Evolutionary conservation across 352 stramenopile genomes (phyloP).

Genomic region (Phytophthora tentaculata): DNA sequence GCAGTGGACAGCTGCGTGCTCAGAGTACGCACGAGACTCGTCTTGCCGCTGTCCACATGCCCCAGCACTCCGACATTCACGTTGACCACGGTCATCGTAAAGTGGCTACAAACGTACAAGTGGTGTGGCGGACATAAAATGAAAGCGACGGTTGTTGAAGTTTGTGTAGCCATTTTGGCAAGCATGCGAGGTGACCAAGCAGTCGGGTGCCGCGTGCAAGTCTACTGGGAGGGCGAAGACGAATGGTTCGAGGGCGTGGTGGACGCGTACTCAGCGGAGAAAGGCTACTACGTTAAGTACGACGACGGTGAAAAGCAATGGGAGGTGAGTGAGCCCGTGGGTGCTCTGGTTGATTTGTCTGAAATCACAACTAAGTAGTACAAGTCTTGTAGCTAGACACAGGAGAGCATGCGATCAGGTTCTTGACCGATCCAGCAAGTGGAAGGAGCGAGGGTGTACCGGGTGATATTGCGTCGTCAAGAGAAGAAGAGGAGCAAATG

Average conservation of each 20-base stretch:
- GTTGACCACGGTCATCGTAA: conserved; percentile 62
- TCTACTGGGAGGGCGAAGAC: conserved; percentile 73
- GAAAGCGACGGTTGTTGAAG: conserved; percentile 9
- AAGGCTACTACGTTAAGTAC: conserved; percentile 71
- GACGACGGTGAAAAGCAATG: conserved; percentile 82
- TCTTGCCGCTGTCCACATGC: conserved; percentile 99
- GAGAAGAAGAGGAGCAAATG: conserved; percentile 33
- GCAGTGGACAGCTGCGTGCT: conserved; percentile 98
- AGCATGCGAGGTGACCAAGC: conserved; percentile 16
- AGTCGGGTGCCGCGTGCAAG: conserved; percentile 58
- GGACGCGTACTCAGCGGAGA: conserved; percentile 29
- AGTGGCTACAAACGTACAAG: background rate
- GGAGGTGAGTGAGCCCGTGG: conserved; percentile 50
- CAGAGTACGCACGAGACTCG: conserved; percentile 95
- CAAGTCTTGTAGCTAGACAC: conserved; percentile 20
- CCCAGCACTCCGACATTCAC: conserved; percentile 99
- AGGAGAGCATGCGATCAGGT: conserved; percentile 30
- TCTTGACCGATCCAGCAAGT: conserved; percentile 14
- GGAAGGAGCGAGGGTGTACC: conserved; percentile 17
- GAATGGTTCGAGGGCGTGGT: conserved; percentile 77
- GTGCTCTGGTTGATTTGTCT: no score
- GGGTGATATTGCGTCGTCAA: conserved; percentile 21
- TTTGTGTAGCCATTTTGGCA: conserved; percentile 21
- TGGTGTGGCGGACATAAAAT: background rate
- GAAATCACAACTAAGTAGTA: no score